Evolutionary conservation across 2,329 filamentous ascomycete species (phyloP).

Genomic region (Pestalotiopsis sp.): DNA sequence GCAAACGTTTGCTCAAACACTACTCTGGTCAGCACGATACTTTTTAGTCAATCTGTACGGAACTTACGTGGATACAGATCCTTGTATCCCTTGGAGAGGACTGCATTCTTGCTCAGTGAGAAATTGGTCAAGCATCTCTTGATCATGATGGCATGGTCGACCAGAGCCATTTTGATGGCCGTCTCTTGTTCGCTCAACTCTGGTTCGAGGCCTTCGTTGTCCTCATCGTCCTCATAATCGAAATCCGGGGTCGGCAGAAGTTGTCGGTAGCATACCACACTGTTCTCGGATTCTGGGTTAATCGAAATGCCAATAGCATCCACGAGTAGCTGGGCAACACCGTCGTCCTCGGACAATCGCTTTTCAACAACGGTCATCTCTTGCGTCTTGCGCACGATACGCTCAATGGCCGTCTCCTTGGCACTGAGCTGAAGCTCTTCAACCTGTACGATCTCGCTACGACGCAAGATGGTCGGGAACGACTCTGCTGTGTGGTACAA

Average conservation of each 20-base stretch:
- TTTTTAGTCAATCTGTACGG: neutral
- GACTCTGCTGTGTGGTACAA: constrained; percentile 81
- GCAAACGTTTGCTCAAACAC: constrained; percentile 66
- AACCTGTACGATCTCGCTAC: constrained; percentile 78
- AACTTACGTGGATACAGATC: constrained; percentile 67
- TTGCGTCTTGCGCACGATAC: constrained; percentile 86
- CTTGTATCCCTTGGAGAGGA: constrained; percentile 55
- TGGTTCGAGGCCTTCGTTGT: constrained; percentile 41
- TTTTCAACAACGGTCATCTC: constrained; percentile 80
- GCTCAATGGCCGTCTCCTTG: constrained; percentile 86
- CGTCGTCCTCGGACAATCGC: constrained; percentile 71
- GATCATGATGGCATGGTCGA: constrained; percentile 87
- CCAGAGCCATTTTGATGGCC: constrained; percentile 79
- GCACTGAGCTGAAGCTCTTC: constrained; percentile 70
- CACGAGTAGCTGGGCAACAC: constrained; percentile 67
- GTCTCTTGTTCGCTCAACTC: constrained; percentile 66
- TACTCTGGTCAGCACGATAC: constrained; percentile 31
- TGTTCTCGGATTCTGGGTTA: constrained; percentile 72
- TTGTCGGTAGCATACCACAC: constrained; percentile 75
- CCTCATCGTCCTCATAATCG: constrained; percentile 39
- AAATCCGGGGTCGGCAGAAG: constrained; percentile 62
- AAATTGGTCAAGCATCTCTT: constrained; percentile 78
- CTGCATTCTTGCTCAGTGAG: constrained; percentile 62
- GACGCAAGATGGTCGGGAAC: constrained; percentile 88
- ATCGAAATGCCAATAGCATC: constrained; percentile 79